These are phyloP conservation scores for Senna tora DNA, from an alignment of 306 rosid genomes.

Conservation along the genomic window DNA sequence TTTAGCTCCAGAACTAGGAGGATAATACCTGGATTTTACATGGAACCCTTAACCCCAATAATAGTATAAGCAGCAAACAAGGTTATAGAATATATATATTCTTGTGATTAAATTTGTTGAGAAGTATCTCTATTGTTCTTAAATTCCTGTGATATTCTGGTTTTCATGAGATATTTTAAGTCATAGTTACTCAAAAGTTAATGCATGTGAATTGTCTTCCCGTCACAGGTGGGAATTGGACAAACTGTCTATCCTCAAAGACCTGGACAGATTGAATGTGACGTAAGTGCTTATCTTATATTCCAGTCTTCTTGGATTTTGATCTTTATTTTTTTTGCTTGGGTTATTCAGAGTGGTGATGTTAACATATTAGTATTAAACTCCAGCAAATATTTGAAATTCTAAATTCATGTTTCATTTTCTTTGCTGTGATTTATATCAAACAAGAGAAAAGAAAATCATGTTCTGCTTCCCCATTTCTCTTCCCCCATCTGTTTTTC, in stretches of 20 bases:
- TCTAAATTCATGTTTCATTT: background rate
- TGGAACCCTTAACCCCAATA: background rate
- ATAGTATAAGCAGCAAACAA: background rate
- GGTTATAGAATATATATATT: constrained; percentile 2
- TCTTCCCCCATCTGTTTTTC: background rate
- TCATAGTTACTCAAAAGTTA: constrained; percentile 30
- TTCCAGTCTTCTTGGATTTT: constrained; percentile 24
- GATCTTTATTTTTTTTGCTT: constrained; percentile 22
- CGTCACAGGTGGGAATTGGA: constrained; percentile 64
- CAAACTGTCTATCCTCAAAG: constrained; percentile 81
- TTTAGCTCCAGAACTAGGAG: constrained; percentile 7
- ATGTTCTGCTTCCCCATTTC: background rate
- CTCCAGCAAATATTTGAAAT: background rate
- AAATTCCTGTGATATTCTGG: constrained; percentile 1
- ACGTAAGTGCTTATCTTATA: constrained; percentile 54
- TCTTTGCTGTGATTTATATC: background rate
- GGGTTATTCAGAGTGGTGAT: background rate
- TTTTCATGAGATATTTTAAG: constrained; percentile 33
- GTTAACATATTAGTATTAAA: background rate
- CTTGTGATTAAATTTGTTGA: constrained; percentile 4
- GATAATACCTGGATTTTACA: constrained; percentile 18
- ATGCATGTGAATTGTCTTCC: constrained; percentile 42
- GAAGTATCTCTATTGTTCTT: constrained; percentile 14
- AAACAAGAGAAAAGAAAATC: background rate
- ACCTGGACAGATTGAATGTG: constrained; percentile 88